Base-by-base conservation (phyloP, 1,284 basidiomycete genomes). In the Waitea zeae region DNA sequence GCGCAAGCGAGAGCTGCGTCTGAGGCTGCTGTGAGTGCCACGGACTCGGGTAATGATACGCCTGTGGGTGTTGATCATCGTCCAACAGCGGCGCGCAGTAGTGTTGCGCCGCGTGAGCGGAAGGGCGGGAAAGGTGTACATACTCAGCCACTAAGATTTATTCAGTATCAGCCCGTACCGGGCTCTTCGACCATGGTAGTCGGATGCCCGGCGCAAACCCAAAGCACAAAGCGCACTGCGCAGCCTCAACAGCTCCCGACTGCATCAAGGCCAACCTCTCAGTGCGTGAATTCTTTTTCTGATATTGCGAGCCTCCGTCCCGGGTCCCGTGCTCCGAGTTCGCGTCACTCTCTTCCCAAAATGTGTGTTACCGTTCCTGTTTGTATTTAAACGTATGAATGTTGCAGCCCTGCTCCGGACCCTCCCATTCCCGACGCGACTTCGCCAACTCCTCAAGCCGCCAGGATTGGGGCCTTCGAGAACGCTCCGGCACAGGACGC, bases 1-100 rank as follows among this genome's bases (percentile, higher is more conserved):
- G n/a, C n/a, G n/a, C n/a, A n/a, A n/a, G n/a, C 42, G 0, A 42
- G 39, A 9, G 66, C 44, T 0, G 50, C 57, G 12, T n/a, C n/a
- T n/a, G 48, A n/a, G n/a, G 22, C 7, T n/a, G 22, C n/a, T n/a
- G 22, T n/a, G 22, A 26, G 22, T 26, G 22, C 7, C 7, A 26
- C 7, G 7, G 22, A n/a, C n/a, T 7, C 22, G 22, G 22, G 22
- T 26, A n/a, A 7, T 7, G 22, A n/a, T 7, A 26, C 22, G 22
- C 22, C 22, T n/a, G n/a, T n/a, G n/a, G n/a, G n/a, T n/a, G n/a
- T n/a, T n/a, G n/a, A n/a, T n/a, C n/a, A n/a, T n/a, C n/a, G n/a
- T n/a, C n/a, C n/a, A n/a, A n/a, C 22, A n/a, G 7, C 22, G n/a
- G 22, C n/a, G 7, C 22, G 7, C 22, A 26, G 22, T 7, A n/a